Evolutionary conservation across 192 early-diverging fungal species (phyloP), one percentile per base, ranked within the genome.

Genomic region (Entomortierella chlamydospora): DNA sequence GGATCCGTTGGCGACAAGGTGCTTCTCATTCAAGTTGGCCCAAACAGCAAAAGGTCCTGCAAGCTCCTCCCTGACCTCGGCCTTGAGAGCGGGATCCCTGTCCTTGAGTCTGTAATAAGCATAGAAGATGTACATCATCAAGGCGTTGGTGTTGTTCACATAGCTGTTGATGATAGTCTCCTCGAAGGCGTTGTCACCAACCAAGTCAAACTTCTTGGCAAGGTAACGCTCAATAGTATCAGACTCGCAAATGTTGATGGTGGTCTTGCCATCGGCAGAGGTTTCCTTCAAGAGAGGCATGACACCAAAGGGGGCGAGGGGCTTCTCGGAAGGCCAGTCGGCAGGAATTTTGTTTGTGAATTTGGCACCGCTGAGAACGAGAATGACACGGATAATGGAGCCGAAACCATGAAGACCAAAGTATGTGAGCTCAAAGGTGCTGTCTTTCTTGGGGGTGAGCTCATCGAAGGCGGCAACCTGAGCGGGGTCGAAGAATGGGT

Each of bases 221-320:
- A 89, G 79, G 49, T 85, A 87, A 9, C 82, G 76, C 37, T 84
- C 85, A 49, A 88, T 88, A 5, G 82, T 78, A 0, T 51, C 42
- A 1, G 84, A 70, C 23, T 89, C 84, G 53, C 79, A 55, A 0
- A 89, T 61, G 0, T 70, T 11, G 12, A 74, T 56, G 53, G 81
- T 82, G 23, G 45, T 69, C 64, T 45, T 70, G 51, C 78, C 68
- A n/a, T 81, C 65, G 20, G 56, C 39, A 15, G 57, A 58, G 28
- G 55, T 81, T 64, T 87, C 86, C 7, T 72, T 63, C 13, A 89
- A 61, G 23, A 85, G 61, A n/a, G 87, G 87, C 10, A 89, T 63
- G 64, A 77, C 60, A 33, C 87, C 87, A 30, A 82, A 63, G n/a
- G 83, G 83, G 20, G 83, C 53, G 6, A 60, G 17, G 23, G 57